Conservation (phyloP, 257 asterid species). For the Knoxia roxburghii region DNA sequence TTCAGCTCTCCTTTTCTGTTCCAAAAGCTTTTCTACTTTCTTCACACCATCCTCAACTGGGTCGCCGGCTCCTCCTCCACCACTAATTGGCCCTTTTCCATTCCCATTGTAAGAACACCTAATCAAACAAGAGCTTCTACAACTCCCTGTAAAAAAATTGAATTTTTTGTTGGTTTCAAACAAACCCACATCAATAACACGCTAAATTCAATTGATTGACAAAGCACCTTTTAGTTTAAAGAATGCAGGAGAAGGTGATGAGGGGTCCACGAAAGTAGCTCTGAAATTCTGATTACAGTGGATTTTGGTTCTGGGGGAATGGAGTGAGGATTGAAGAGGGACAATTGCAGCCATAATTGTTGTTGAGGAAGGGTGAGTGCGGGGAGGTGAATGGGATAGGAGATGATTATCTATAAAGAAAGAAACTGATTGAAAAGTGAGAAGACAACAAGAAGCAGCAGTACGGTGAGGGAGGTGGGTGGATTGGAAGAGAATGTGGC, state of each 20-base stretch:
- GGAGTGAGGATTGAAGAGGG: conserved; percentile 47
- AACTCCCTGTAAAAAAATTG: conserved; percentile 46
- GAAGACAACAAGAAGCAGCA: background rate
- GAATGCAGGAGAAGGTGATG: conserved; percentile 1
- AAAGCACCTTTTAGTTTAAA: conserved; percentile 16
- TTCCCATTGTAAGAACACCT: conserved; percentile 53
- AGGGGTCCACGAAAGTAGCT: conserved; percentile 13
- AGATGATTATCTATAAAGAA: background rate
- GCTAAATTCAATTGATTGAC: too few relatives aligned
- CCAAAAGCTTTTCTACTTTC: conserved; percentile 51
- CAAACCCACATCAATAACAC: background rate
- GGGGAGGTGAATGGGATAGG: background rate
- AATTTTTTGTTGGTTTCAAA: background rate
- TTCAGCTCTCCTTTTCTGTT: conserved; percentile 70
- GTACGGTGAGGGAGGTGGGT: background rate
- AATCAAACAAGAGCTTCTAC: conserved; percentile 22
- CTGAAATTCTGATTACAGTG: conserved; percentile 18
- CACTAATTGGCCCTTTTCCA: conserved; percentile 32
- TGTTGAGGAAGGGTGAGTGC: background rate
- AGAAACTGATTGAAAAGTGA: background rate
- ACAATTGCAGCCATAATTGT: conserved; percentile 51
- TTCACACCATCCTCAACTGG: conserved; percentile 38
- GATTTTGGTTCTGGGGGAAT: conserved; percentile 20
- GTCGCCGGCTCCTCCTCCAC: conserved; percentile 17
- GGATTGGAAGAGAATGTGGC: conserved; percentile 12